Base-by-base conservation (phyloP, 495 filamentous ascomycete species). In the Annulohypoxylon moriforme region DNA sequence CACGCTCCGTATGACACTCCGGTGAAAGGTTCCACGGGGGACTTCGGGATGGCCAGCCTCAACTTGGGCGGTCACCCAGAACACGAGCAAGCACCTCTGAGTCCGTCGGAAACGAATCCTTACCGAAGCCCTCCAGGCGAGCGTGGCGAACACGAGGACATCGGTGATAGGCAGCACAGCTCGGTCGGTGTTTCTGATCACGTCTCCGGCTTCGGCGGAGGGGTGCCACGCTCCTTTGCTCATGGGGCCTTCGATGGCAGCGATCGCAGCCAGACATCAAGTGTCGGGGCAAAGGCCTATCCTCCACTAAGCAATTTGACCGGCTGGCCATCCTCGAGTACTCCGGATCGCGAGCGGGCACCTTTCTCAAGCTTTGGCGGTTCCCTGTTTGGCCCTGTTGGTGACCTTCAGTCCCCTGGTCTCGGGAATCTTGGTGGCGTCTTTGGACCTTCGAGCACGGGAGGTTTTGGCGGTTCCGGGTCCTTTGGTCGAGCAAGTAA, bases 21-120 rank as follows among this genome's bases (percentile, higher is more conserved):
- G 33, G 74, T 88, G 64, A 83, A 90, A 80, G 82, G 88, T 78
- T 81, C 81, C 65, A 79, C 86, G 10, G 80, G 82, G 4, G 86
- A 89, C 49, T 94, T 97, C 75, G 94, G 93, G n/a, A 94, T 94
- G 89, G 88, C 92, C 7, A 92, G 91, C 31, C 87, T 93, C 53
- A 71, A 88, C 85, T 49, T 92, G 85, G 78, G 91, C 84, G 57
- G 90, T 61, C 72, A 75, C 83, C 71, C 60, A 16, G 75, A 76
- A 29, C 78, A 80, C 69, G 79, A 77, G 85, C 70, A 89, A 84
- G 72, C 86, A 83, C 47, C 87, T 72, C 63, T 92, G 67, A 98
- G 96, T 75, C 96, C 96, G 36, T 96, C 95, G 0, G 94, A 97
- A 67, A 98, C 96, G 0, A 99, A 99, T 78, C 96, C 96, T n/a